A percentile compares a stretch with the other conserved stretches of the same genome.
Evolutionary conservation across 2,329 filamentous ascomycete genomes (phyloP).

Genomic region (Aaosphaeria arxii): DNA sequence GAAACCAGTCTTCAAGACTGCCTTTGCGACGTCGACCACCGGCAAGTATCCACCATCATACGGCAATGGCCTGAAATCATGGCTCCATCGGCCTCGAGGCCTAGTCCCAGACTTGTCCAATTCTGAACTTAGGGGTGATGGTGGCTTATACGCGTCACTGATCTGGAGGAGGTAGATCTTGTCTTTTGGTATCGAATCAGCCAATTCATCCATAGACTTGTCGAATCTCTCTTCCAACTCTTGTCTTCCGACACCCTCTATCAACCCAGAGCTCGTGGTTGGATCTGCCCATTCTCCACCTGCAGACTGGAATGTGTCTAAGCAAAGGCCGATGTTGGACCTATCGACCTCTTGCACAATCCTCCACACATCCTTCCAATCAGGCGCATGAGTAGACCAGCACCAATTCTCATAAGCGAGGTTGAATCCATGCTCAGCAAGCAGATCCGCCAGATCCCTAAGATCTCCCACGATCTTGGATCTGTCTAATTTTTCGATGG

Average conservation of each 20-base stretch:
- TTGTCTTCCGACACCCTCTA: constrained; percentile 47
- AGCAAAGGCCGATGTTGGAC: constrained; percentile 68
- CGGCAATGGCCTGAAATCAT: constrained; percentile 66
- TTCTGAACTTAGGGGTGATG: constrained; percentile 52
- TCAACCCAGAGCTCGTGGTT: constrained; percentile 58
- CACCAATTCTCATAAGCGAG: constrained; percentile 82
- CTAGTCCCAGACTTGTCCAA: constrained; percentile 52
- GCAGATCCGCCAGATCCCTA: constrained; percentile 56
- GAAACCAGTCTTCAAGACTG: constrained; percentile 67
- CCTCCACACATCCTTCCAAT: constrained; percentile 68
- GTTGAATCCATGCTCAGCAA: constrained; percentile 52
- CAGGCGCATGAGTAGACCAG: constrained; percentile 68
- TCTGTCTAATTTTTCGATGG: constrained; percentile 52
- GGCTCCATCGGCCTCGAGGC: constrained; percentile 67
- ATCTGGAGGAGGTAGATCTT: constrained; percentile 76
- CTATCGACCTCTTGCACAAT: constrained; percentile 63
- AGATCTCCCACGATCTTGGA: constrained; percentile 60
- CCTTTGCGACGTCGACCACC: constrained; percentile 60
- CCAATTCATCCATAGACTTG: constrained; percentile 56
- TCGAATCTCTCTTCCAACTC: constrained; percentile 53
- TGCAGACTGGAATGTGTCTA: constrained; percentile 75
- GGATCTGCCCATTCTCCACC: constrained; percentile 74
- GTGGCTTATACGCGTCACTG: constrained; percentile 67
- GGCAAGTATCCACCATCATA: constrained; percentile 71
- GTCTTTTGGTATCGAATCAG: constrained; percentile 57